A percentile compares a stretch with the other conserved stretches of the same genome.
Conservation (phyloP, 1,284 basidiomycete species). For the Tausonia pullulans region DNA sequence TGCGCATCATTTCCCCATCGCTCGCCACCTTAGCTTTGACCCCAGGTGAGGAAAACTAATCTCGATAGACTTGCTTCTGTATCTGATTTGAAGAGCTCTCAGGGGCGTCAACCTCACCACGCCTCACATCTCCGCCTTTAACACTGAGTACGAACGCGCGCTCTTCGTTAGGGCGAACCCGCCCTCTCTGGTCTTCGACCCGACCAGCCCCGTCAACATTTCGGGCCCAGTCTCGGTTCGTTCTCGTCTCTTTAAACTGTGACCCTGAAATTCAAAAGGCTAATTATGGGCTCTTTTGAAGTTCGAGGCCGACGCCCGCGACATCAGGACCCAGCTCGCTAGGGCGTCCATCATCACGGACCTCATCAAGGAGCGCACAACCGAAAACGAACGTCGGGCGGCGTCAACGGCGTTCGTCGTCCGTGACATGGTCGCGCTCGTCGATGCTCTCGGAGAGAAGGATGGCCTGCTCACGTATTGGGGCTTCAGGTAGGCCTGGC, state of each 20-base stretch:
- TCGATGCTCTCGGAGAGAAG: constrained; percentile 23
- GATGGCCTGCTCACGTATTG: constrained; percentile 21
- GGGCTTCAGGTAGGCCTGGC: constrained; percentile 20
- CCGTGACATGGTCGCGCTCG: constrained; percentile 23
- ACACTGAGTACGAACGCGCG: background rate
- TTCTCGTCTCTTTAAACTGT: background rate
- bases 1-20: no score
- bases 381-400: constrained; percentile 15
- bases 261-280: background rate
- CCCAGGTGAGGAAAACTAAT: no score
- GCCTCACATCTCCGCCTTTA: background rate
- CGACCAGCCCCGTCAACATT: background rate
- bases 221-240: background rate
- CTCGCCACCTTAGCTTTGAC: no score
- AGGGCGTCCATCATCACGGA: background rate
- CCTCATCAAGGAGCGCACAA: background rate
- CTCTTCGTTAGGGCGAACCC: background rate
- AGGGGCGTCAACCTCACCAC: constrained; percentile 6
- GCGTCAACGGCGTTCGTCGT: constrained; percentile 22
- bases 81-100: background rate
- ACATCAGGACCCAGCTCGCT: background rate
- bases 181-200: background rate
- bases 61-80: no score
- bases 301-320: background rate
- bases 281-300: background rate